Percentiles rank a stretch among this genome's conserved stretches.
phyloP scores from a whole-genome alignment of 768 basidiomycete genomes.

The Termitomyces heimii region DNA sequence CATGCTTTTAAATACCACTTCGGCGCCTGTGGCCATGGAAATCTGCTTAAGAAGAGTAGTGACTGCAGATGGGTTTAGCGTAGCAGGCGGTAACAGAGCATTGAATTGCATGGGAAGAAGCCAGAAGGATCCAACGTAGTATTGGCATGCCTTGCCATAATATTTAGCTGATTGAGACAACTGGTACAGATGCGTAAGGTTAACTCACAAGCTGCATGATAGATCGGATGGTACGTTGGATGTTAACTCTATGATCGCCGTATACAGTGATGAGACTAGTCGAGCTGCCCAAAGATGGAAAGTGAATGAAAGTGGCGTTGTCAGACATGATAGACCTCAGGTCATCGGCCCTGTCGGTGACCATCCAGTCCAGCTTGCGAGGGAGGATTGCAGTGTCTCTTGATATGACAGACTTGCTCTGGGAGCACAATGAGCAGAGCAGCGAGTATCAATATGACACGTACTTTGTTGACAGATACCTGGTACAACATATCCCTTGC shows the following conservation, averaged over 20 bases:
- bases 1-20: constrained; percentile 95
- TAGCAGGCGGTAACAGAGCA: constrained; percentile 77
- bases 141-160: constrained; percentile 73
- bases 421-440: constrained; percentile 2
- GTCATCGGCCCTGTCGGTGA: constrained; percentile 93
- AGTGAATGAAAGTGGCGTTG: constrained; percentile 93
- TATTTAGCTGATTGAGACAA: neutral
- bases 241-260: constrained; percentile 90
- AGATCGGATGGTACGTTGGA: constrained; percentile 88
- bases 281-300: constrained; percentile 88
- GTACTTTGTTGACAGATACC: constrained; percentile 79
- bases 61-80: constrained; percentile 77
- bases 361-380: constrained; percentile 97
- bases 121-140: constrained; percentile 97
- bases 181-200: neutral
- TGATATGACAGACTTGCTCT: constrained; percentile 89
- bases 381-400: constrained; percentile 92
- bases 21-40: constrained; percentile 81
- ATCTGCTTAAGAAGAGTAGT: constrained; percentile 83
- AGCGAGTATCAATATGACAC: constrained; percentile 12
- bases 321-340: constrained; percentile 91
- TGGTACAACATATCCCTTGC: constrained; percentile 95
- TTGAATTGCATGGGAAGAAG: constrained; percentile 92
- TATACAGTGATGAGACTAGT: constrained; percentile 91
- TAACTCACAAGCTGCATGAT: constrained; percentile 88